Evolutionary conservation across 805 yeast species (phyloP), one percentile per base, ranked within the genome.

Genomic region (Naumovozyma baii): DNA sequence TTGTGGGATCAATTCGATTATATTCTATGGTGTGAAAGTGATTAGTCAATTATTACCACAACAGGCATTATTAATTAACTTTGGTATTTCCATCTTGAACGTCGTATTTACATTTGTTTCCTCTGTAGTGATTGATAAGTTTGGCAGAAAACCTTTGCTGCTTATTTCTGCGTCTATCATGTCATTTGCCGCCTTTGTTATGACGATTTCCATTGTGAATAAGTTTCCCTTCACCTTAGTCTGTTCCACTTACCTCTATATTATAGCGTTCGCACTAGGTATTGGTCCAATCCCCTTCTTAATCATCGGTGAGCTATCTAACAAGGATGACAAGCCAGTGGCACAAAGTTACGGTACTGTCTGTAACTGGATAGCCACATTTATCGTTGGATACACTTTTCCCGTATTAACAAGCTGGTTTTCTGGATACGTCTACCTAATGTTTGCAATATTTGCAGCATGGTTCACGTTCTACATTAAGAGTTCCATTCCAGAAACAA

Each of bases 211-310:
- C 2, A 80, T 90, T 30, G 53, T 74, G 15, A 45, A 57, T 14
- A 58, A 67, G 2, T 63, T 63, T 37, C 67, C 83, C 0, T 25
- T 62, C 0, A 44, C 80, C 12, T 70, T 88, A 1, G 77, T 82
- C 1, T 37, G 72, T 1, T 78, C 87, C 9, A 80, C 87, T 0
- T 73, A 85, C 39, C 54, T 72, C 1, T 88, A 86, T 56, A 87
- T 90, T 36, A 77, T 82, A 1, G 74, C 86, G 19, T 92, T 90
- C 66, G 97, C 96, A 0, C 65, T 83, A 26, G 98, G 98, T 0
- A 59, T 87, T 45, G 98, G 98, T 0, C 98, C 98, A 5, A 87
- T 92, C 39, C 98, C 98, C 32, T 90, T 92, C 63, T 64, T 90
- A 48, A 63, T 88, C 38, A 80, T 90, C 9, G 76, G 94, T 5